Conservation (phyloP, 768 basidiomycete genomes). For the Phlegmacium glaucopus region DNA sequence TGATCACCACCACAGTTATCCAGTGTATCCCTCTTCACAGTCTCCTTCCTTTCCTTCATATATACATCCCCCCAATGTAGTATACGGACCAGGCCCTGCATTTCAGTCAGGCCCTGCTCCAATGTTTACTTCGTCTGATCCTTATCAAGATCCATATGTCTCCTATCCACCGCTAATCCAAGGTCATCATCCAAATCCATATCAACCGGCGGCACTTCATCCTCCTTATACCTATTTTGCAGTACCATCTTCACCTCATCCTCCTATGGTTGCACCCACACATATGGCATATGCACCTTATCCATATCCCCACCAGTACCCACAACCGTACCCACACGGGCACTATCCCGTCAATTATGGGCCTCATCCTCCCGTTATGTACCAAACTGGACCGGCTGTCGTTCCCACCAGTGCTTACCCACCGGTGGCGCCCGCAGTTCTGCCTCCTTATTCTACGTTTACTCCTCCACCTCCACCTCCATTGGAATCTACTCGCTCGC, state of each 20-base stretch:
- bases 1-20: neutral
- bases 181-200: constrained; percentile 8
- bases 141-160: constrained; percentile 14
- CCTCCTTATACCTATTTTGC: neutral
- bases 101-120: constrained; percentile 5
- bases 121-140: constrained; percentile 14
- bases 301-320: neutral
- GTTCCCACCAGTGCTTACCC: neutral
- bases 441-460: neutral
- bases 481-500: too few relatives aligned
- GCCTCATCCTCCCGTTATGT: neutral
- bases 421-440: neutral
- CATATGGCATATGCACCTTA: neutral
- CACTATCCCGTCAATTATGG: neutral
- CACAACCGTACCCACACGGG: neutral
- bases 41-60: constrained; percentile 3
- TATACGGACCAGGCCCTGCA: constrained; percentile 12
- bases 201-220: neutral
- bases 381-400: neutral
- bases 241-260: neutral
- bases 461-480: too few relatives aligned
- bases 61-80: constrained; percentile 12
- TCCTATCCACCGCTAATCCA: constrained; percentile 12
- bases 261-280: neutral
- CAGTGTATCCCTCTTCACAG: neutral